Percentiles rank a stretch among this genome's conserved stretches.
Evolutionary conservation across 129 eudicot genomes (phyloP).

Genomic region (Ambrosia artemisiifolia): DNA sequence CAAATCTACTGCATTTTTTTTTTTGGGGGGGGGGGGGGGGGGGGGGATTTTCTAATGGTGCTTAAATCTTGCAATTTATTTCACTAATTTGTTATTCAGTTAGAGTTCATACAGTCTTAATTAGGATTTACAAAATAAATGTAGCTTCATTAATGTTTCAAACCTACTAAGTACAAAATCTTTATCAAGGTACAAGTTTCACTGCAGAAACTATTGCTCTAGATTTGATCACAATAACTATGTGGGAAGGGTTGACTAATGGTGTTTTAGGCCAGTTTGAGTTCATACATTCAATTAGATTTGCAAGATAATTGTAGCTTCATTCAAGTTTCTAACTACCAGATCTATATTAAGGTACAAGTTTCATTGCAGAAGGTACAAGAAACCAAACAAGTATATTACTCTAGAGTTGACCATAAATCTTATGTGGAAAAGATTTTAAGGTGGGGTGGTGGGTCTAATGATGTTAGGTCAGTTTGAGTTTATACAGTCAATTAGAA

Average conservation of each 20-base stretch:
- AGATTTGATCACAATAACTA: not conserved
- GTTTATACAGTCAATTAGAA: not conserved
- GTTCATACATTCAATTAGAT: too few species aligned
- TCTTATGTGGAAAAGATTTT: not conserved
- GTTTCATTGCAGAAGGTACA: not conserved
- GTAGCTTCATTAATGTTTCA: not conserved
- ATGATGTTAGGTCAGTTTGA: too few species aligned
- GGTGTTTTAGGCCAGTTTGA: not conserved
- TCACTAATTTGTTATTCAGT: slow-evolving; percentile 1
- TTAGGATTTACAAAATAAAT: not conserved
- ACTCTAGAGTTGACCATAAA: not conserved
- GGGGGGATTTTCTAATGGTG: too few species aligned
- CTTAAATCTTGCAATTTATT: not conserved
- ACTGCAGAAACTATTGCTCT: slow-evolving; percentile 9
- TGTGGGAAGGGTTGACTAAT: not conserved
- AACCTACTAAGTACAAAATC: slow-evolving; percentile 17
- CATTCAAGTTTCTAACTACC: not conserved
- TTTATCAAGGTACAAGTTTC: slow-evolving; percentile 7
- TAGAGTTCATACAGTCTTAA: not conserved
- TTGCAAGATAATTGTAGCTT: too few species aligned
- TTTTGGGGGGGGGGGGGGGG: too few species aligned
- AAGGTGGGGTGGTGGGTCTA: not conserved
- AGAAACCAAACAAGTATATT: not conserved
- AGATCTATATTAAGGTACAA: not conserved
- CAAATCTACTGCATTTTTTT: too few species aligned